Evolutionary conservation across 495 filamentous ascomycete genomes (phyloP), one percentile per base, ranked within the genome.

Genomic region (Penicillium argentinense): DNA sequence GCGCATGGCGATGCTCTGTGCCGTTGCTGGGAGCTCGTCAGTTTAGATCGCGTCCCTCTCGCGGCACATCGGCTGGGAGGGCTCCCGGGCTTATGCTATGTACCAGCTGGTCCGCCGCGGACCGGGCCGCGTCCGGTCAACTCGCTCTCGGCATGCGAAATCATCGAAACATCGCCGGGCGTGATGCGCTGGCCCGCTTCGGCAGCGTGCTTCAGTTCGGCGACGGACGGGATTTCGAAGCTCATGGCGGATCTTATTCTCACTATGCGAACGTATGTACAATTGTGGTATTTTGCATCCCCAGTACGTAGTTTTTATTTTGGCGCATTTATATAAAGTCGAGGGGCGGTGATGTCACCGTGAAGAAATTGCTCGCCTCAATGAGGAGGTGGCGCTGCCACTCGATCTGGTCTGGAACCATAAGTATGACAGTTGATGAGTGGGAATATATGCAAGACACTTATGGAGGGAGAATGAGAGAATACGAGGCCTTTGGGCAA

Each of bases 81-180:
- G n/a, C n/a, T n/a, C n/a, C n/a, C n/a, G n/a, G n/a, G n/a, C n/a
- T 4, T 16, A 42, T 56, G 22, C 49, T 33, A 74, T 28, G 66
- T 53, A 46, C 74, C 72, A 8, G 72, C 71, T 27, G 80, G 73
- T 11, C 80, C 80, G 40, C 81, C 81, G 39, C 80, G 80, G 19
- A 81, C 75, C 13, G 75, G 72, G 9, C 74, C 72, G 1, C 69
- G 68, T 12, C 75, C 73, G 0, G 63, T 68, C 43, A 68, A 39
- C n/a, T 59, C 53, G 24, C 60, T 63, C 37, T 72, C 66, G 1
- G 57, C 63, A n/a, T 68, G 64, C 6, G 64, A 62, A 33, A 69
- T 72, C 2, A 45, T 42, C 12, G 64, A 66, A 0, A 67, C 64
- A 36, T 69, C 64, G 22, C 57, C 61, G 3, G 58, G 36, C 1